Percentiles rank a stretch among this genome's conserved stretches.
Conservation (phyloP, 2,329 filamentous ascomycete genomes). For the Calycina marina region DNA sequence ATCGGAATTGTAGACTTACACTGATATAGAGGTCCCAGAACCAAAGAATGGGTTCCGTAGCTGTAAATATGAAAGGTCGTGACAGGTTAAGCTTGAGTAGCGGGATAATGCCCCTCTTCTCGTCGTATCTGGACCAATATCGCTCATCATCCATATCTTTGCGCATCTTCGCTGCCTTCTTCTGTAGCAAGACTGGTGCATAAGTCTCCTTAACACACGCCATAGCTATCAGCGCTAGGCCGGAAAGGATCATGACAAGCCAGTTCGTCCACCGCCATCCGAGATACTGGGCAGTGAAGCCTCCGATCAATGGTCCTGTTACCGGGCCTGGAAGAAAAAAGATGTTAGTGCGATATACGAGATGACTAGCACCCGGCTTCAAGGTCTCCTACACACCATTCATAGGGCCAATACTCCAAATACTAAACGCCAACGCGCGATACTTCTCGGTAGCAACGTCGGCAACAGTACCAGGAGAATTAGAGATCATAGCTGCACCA, state of each 20-base stretch:
- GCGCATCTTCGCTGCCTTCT: conserved; percentile 46
- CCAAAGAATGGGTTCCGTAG: conserved; percentile 69
- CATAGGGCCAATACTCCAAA: conserved; percentile 74
- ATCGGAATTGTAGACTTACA: conserved; percentile 12
- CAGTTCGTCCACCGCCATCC: conserved; percentile 86
- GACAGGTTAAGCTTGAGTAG: conserved; percentile 62
- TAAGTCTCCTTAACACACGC: conserved; percentile 60
- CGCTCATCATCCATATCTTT: conserved; percentile 56
- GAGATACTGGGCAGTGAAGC: conserved; percentile 61
- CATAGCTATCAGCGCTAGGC: conserved; percentile 43
- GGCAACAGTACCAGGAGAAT: conserved; percentile 67
- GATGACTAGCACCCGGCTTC: no score
- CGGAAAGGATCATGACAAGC: conserved; percentile 61
- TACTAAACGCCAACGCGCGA: conserved; percentile 66
- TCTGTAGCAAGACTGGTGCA: conserved; percentile 52
- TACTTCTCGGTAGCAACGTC: conserved; percentile 73
- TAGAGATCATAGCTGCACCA: conserved; percentile 68
- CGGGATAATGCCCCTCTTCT: conserved; percentile 1
- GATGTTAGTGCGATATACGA: no score
- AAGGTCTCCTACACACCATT: no score
- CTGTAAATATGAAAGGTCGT: conserved; percentile 61
- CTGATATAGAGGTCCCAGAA: conserved; percentile 57
- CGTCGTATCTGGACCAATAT: conserved; percentile 66
- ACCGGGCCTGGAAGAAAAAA: no score
- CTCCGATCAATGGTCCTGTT: conserved; percentile 60